Base-by-base conservation (phyloP, 352 stramenopile species). In the Halophytophthora polymorphica region DNA sequence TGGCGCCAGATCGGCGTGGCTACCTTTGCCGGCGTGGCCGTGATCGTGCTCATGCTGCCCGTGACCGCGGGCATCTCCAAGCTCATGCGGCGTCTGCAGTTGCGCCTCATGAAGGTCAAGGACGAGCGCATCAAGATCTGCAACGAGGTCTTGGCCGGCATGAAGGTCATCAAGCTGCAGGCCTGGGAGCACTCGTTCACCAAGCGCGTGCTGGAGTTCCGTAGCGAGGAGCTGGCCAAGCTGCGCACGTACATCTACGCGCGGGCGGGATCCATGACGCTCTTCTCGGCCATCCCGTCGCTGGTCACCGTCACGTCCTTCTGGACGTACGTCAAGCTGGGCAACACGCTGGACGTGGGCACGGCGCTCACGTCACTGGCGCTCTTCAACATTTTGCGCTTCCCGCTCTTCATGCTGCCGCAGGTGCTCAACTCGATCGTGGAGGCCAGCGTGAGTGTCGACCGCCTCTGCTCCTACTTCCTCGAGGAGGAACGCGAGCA, bases 81-180 rank as follows among this genome's bases (percentile, higher is more conserved):
- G 34, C 72, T 78, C 42, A 88, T 96, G 70, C 70, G 87, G 43
- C 34, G 46, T 2, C 53, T 97, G 41, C 90, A 98, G 67, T 71
- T 90, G 40, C 66, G 61, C 14, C 64, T 98, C 21, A 96, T 98
- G 78, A 68, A 73, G 40, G 73, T 96, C 38, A 98, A 96, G 42
- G 96, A 98, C 61, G 64, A 85, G 45, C 83, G 96, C 4, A 86
- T 98, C 23, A 96, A 98, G 58, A 56, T 98, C 13, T 97, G 90
- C 45, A 91, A 91, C 55, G 95, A 98, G 71, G 84, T 98, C 7
- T 57, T 98, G 18, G 68, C 84, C 2, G 88, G 88, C 14, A 98
- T 98, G 62, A 96, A 98, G 62, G 82, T 98, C 22, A 93, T 99
- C 66, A 99, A 99, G 71, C 58, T 98, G 2, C 91, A 98, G 50